Conservation (phyloP, 202 grass and related monocot genomes). For the Schoenoplectus tabernaemontani region DNA sequence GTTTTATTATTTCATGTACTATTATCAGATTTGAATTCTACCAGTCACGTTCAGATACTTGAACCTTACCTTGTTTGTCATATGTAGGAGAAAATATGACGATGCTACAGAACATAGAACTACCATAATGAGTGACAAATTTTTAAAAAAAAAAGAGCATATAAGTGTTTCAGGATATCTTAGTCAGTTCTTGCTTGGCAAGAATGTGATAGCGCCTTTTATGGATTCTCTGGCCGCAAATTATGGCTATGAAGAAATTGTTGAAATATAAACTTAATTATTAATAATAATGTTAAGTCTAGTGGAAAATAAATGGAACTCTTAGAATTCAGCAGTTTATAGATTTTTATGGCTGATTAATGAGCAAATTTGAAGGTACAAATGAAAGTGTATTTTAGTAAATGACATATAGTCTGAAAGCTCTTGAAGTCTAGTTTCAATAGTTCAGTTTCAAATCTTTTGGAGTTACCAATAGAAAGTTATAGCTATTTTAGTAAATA, state of each 20-base stretch:
- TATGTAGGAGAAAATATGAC: not conserved
- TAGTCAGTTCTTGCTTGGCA: conserved; percentile 89
- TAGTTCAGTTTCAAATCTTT: too few species aligned
- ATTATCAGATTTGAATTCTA: not conserved
- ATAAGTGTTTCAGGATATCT: conserved; percentile 42
- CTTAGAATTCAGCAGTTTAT: too few species aligned
- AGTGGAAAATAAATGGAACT: too few species aligned
- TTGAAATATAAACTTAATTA: too few species aligned
- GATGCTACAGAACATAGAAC: not conserved
- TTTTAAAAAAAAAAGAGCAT: conserved; percentile 1
- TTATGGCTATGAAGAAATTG: conserved; percentile 99
- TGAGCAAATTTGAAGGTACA: too few species aligned
- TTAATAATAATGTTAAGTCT: too few species aligned
- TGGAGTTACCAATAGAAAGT: too few species aligned
- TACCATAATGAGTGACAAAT: not conserved
- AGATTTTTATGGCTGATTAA: too few species aligned
- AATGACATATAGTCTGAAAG: too few species aligned
- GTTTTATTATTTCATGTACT: not conserved
- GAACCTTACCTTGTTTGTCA: not conserved
- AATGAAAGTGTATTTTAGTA: too few species aligned
- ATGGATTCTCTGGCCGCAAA: conserved; percentile 91
- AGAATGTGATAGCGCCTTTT: conserved; percentile 96
- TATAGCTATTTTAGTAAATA: too few species aligned
- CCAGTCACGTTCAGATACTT: not conserved
- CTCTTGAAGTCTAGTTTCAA: too few species aligned